phyloP scores from a whole-genome alignment of 108 stramenopile species.

The Parmales sp. region DNA sequence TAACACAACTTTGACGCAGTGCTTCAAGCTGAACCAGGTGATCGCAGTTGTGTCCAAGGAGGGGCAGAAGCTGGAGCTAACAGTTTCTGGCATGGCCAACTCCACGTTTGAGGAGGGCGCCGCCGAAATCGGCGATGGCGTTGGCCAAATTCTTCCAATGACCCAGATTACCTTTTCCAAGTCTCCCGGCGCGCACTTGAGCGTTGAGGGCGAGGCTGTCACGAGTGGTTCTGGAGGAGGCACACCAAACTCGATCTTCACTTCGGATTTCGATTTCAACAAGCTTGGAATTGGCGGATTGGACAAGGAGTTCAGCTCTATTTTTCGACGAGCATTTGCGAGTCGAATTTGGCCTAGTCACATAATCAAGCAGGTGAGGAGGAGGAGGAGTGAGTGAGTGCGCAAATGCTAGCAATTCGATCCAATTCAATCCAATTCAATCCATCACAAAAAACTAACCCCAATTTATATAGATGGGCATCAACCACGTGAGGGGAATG shows the following conservation, averaged over 20 bases:
- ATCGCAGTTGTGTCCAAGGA: slow-evolving; percentile 15
- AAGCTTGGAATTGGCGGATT: slow-evolving; percentile 96
- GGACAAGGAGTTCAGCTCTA: slow-evolving; percentile 88
- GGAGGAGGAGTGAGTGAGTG: too few relatives aligned
- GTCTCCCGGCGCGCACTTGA: not conserved
- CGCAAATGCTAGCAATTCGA: too few relatives aligned
- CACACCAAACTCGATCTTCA: slow-evolving; percentile 62
- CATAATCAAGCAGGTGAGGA: too few relatives aligned
- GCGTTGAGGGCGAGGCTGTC: slow-evolving; percentile 49
- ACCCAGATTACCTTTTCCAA: not conserved
- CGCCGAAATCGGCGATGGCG: slow-evolving; percentile 31
- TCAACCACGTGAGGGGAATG: slow-evolving; percentile 96
- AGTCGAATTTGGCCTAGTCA: slow-evolving; percentile 88
- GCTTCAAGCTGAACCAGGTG: slow-evolving; percentile 62
- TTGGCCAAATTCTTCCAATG: slow-evolving; percentile 11
- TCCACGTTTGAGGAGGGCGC: slow-evolving; percentile 46
- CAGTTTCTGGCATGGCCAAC: slow-evolving; percentile 44
- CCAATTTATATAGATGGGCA: slow-evolving; percentile 94
- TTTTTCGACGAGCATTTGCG: slow-evolving; percentile 96
- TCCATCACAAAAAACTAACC: too few relatives aligned
- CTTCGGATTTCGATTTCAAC: slow-evolving; percentile 89
- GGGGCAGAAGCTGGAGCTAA: slow-evolving; percentile 37
- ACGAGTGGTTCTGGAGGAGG: slow-evolving; percentile 47
- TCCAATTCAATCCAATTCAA: too few relatives aligned
- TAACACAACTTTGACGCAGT: slow-evolving; percentile 83